A percentile compares a stretch with the other conserved stretches of the same genome.
Evolutionary conservation across 768 basidiomycete genomes (phyloP).

Genomic region (Cyathus striatus): DNA sequence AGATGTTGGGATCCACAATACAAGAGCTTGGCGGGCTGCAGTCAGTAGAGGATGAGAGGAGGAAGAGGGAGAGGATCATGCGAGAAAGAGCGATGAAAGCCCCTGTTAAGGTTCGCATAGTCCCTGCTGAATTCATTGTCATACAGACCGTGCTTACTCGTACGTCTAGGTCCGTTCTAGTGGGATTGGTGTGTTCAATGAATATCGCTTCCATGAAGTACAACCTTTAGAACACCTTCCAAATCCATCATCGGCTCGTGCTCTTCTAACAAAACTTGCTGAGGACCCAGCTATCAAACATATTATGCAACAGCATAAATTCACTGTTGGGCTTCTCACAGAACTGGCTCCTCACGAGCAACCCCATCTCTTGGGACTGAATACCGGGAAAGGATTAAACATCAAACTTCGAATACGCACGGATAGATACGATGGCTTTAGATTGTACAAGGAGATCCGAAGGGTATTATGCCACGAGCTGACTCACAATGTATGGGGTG

Average conservation of each 20-base stretch:
- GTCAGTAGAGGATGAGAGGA: slow-evolving; percentile 52
- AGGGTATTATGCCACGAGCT: slow-evolving; percentile 75
- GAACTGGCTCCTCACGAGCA: slow-evolving; percentile 79
- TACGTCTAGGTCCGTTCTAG: no score
- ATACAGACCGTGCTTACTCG: no score
- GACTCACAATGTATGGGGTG: slow-evolving; percentile 68
- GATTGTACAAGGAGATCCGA: slow-evolving; percentile 58
- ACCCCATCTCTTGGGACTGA: slow-evolving; percentile 64
- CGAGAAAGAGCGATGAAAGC: slow-evolving; percentile 53
- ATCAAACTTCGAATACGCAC: slow-evolving; percentile 71
- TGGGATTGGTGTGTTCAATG: no score
- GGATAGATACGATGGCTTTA: slow-evolving; percentile 67
- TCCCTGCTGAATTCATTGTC: not conserved
- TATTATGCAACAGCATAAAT: slow-evolving; percentile 66
- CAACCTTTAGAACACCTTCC: slow-evolving; percentile 63
- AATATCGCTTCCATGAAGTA: slow-evolving; percentile 62
- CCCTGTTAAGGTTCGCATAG: slow-evolving; percentile 45
- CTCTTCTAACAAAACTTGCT: slow-evolving; percentile 52
- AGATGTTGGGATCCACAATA: slow-evolving; percentile 63
- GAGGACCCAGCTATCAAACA: slow-evolving; percentile 68
- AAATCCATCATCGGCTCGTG: slow-evolving; percentile 49
- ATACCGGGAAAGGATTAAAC: slow-evolving; percentile 52
- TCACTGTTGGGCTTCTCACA: slow-evolving; percentile 64
- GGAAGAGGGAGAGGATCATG: slow-evolving; percentile 52
- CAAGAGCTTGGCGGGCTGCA: slow-evolving; percentile 52